These are phyloP conservation scores for Ascochyta lentis DNA, from an alignment of 2,329 filamentous ascomycete genomes.

Conservation along the genomic window DNA sequence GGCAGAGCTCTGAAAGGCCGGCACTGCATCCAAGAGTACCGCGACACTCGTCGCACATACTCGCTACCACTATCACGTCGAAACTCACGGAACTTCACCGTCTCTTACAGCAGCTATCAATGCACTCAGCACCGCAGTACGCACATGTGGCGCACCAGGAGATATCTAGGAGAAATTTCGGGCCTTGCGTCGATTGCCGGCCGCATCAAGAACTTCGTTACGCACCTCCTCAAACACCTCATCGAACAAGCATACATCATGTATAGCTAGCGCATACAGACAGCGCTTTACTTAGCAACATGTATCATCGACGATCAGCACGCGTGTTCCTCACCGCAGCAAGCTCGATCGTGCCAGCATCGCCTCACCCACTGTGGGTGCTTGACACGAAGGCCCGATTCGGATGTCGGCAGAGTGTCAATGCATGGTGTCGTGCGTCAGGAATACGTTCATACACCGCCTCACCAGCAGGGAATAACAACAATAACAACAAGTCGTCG, in stretches of 20 bases:
- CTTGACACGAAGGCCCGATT: conserved; percentile 15
- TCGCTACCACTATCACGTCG: neutral
- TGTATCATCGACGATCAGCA: conserved; percentile 1
- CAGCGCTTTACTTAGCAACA: neutral
- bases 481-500: neutral
- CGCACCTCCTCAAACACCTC: neutral
- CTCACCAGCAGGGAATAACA: neutral
- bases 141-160: neutral
- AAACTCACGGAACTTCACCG: neutral
- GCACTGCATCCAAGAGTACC: neutral
- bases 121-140: neutral
- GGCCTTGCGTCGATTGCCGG: neutral
- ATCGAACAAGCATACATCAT: neutral
- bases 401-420: conserved; percentile 10
- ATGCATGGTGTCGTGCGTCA: conserved; percentile 15
- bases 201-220: neutral
- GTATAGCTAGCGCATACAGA: neutral
- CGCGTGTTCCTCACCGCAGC: conserved; percentile 2
- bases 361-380: neutral
- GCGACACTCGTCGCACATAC: neutral
- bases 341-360: neutral
- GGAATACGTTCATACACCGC: conserved; percentile 4
- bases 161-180: conserved; percentile 9
- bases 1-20: too few species aligned
- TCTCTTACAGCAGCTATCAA: neutral